phyloP scores from a whole-genome alignment of 2,329 filamentous ascomycete species.

The Aureobasidium sp. region DNA sequence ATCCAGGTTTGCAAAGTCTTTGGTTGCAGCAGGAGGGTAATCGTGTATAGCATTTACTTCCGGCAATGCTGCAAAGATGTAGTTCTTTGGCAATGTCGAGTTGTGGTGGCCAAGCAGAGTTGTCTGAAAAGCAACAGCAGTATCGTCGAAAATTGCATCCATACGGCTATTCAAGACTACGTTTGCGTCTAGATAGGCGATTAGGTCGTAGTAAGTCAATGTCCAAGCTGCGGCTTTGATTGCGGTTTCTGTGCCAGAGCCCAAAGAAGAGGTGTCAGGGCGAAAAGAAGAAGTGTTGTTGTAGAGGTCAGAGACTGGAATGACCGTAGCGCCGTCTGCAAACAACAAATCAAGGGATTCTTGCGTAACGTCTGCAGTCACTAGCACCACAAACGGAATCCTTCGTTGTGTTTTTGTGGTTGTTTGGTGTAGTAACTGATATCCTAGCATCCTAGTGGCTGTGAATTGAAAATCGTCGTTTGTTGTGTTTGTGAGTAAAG shows the following conservation, averaged over 20 bases:
- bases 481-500: constrained; percentile 19
- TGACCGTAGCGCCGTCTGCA: constrained; percentile 21
- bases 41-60: constrained; percentile 28
- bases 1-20: constrained; percentile 22
- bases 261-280: too few relatives aligned
- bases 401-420: constrained; percentile 18
- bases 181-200: constrained; percentile 29
- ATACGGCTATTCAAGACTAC: constrained; percentile 22
- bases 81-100: constrained; percentile 24
- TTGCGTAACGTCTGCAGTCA: constrained; percentile 20
- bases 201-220: constrained; percentile 28
- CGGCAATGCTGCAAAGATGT: constrained; percentile 28
- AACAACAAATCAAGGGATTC: constrained; percentile 19
- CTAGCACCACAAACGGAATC: constrained; percentile 25
- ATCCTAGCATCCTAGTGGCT: constrained; percentile 22
- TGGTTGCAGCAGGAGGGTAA: constrained; percentile 26
- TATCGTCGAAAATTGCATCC: constrained; percentile 27
- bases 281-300: too few relatives aligned
- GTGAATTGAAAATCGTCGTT: constrained; percentile 23
- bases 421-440: constrained; percentile 24
- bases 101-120: constrained; percentile 4
- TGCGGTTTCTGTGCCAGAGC: not conserved
- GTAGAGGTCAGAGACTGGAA: constrained; percentile 10
- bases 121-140: constrained; percentile 19
- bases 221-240: constrained; percentile 32